Base-by-base conservation (phyloP, 164 flowering plant genomes). In the Kingdonia uniflora region DNA sequence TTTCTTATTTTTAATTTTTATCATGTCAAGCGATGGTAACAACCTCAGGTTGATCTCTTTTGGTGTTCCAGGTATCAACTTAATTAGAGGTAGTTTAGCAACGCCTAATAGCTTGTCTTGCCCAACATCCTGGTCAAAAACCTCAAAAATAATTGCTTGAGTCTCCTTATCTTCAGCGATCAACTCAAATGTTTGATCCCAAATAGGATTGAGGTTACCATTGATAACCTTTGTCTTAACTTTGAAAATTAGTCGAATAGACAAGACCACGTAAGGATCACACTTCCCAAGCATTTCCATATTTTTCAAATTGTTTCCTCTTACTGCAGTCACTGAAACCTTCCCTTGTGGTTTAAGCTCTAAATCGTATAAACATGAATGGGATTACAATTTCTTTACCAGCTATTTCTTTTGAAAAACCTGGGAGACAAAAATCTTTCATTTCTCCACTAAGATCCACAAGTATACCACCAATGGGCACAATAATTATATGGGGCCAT, bases 401-500 rank as follows among this genome's bases (percentile, higher is more conserved):
- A n/a, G n/a, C n/a, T n/a, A n/a, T n/a, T n/a, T n/a, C n/a, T n/a
- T n/a, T n/a, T n/a, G n/a, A n/a, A n/a, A n/a, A n/a, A n/a, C n/a
- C n/a, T n/a, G n/a, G n/a, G n/a, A n/a, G n/a, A n/a, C n/a, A n/a
- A n/a, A n/a, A n/a, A n/a, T n/a, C n/a, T n/a, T n/a, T n/a, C n/a
- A n/a, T n/a, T n/a, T n/a, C n/a, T n/a, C n/a, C n/a, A n/a, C n/a
- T n/a, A n/a, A 65, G 68, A 67, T 94, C 96, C 45, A 87, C 82
- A 63, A 89, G 82, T 52, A 78, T 48, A 57, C 95, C 97, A 59
- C 99, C 99, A 69, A 94, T 65, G 50, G 96, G 99, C 63, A 94
- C 92, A 64, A 94, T 90, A 67, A 89, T 87, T 60, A 97, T 83
- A 64, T 94, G 99, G 21, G 99, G 99, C 99, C 99, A 94, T 63